Evolutionary conservation across 495 filamentous ascomycete species (phyloP).

Genomic region (Evernia prunastri): DNA sequence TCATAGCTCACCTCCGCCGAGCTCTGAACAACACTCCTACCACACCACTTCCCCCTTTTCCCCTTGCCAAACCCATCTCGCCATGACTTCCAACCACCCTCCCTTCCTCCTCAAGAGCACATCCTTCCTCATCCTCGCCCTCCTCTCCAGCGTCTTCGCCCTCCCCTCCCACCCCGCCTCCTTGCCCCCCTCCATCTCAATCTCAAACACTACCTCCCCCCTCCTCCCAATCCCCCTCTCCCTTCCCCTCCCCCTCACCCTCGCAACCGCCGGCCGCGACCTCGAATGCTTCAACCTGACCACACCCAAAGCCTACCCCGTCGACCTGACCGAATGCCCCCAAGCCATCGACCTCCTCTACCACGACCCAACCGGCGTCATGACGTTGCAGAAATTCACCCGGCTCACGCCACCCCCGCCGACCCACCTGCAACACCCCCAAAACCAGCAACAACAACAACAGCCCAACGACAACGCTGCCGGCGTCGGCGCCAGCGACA

Average conservation of each 20-base stretch:
- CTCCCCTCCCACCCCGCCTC: background rate
- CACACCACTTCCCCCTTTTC: background rate
- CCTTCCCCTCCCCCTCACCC: background rate
- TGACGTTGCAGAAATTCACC: background rate
- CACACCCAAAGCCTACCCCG: background rate
- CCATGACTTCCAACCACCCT: background rate
- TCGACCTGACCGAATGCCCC: conserved; percentile 2
- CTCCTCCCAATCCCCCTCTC: background rate
- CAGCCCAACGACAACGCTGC: no score
- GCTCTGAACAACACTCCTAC: no score
- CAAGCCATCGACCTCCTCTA: conserved; percentile 1
- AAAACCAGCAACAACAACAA: no score
- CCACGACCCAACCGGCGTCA: conserved; percentile 3
- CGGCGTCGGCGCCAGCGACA: no score
- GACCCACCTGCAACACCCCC: background rate
- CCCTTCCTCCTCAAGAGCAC: background rate
- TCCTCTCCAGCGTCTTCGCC: background rate
- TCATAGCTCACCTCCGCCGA: background rate
- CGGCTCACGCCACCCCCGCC: background rate
- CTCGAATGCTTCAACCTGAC: conserved; percentile 8
- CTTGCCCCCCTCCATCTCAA: no score
- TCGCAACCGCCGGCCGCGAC: background rate
- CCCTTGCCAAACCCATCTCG: no score
- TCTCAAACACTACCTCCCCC: background rate
- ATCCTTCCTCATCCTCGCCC: background rate